These are phyloP conservation scores for Fusarium austroafricanum DNA, from an alignment of 2,329 filamentous ascomycete species.

Conservation along the genomic window DNA sequence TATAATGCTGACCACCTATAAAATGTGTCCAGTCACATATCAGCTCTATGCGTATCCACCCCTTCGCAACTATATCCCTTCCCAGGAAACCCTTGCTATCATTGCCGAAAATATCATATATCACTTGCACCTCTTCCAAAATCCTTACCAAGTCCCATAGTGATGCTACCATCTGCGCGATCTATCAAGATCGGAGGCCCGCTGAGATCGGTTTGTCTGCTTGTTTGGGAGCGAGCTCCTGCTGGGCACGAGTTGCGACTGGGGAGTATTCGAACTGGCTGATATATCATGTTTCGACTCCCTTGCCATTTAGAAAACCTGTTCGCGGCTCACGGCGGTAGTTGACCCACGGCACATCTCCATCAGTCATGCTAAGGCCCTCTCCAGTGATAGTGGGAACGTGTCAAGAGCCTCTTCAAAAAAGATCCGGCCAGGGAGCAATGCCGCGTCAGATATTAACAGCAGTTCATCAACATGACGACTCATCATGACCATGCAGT, in stretches of 20 bases:
- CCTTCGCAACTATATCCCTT: conserved; percentile 5
- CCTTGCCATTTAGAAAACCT: not conserved
- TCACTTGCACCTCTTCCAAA: conserved; percentile 2
- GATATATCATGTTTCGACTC: conserved; percentile 2
- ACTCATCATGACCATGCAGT: not conserved
- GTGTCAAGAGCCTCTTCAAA: not conserved
- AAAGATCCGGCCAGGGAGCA: not conserved
- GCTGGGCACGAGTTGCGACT: not conserved
- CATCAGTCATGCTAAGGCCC: not conserved
- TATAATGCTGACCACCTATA: not conserved
- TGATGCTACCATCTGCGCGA: conserved; percentile 7
- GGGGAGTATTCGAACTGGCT: not conserved
- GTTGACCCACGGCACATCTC: not conserved
- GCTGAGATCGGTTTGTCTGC: not conserved
- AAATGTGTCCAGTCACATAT: conserved; percentile 12
- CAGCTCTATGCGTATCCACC: not conserved
- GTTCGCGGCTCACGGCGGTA: not conserved
- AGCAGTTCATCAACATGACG: not conserved
- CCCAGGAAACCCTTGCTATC: conserved; percentile 24
- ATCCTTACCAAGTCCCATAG: conserved; percentile 9
- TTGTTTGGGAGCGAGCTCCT: not conserved
- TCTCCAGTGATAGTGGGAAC: not conserved
- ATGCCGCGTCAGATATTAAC: not conserved
- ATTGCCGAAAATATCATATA: conserved; percentile 19
- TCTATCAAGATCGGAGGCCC: conserved; percentile 12